Conservation (phyloP, 169 alveolate genomes). For the Eimeria praecox region DNA sequence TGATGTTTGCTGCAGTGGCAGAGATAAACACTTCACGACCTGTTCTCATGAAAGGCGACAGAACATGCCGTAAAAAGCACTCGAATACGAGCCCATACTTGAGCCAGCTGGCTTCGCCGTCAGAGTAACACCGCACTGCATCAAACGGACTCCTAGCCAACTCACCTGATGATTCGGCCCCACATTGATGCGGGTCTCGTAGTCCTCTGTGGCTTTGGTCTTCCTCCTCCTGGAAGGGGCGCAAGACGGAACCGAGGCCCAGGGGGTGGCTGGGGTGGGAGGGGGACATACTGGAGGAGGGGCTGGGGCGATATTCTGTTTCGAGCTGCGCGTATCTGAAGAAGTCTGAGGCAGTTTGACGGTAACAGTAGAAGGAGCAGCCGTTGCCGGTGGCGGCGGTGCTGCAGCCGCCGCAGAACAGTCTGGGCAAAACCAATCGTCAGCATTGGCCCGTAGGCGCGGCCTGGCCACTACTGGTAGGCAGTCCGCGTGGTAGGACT, state of each 20-base stretch:
- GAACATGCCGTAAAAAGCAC: not conserved
- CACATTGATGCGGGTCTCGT: slow-evolving; percentile 59
- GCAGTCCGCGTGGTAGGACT: slow-evolving; percentile 86
- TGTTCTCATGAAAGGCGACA: not conserved
- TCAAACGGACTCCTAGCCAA: not conserved
- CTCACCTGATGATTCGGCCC: slow-evolving; percentile 71
- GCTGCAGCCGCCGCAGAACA: slow-evolving; percentile 67
- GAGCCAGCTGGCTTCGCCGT: not conserved
- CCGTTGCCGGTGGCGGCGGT: slow-evolving; percentile 35
- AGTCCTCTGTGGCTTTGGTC: slow-evolving; percentile 62
- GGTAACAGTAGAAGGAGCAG: slow-evolving; percentile 1
- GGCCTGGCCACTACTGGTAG: slow-evolving; percentile 79
- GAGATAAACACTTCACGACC: not conserved
- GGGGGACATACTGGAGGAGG: slow-evolving; percentile 52
- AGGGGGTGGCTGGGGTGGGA: slow-evolving; percentile 47
- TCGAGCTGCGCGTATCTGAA: slow-evolving; percentile 11
- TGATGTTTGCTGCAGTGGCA: not conserved
- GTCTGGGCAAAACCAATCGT: slow-evolving; percentile 84
- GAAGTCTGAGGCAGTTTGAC: slow-evolving; percentile 29
- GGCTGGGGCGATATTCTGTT: slow-evolving; percentile 31
- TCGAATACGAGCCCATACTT: not conserved
- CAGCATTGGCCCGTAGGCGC: slow-evolving; percentile 54
- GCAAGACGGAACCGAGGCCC: slow-evolving; percentile 59
- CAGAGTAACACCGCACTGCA: not conserved
- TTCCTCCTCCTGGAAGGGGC: slow-evolving; percentile 70